Evolutionary conservation across 176 grass and related monocot species (phyloP).

Genomic region (Panicum miliaceum): DNA sequence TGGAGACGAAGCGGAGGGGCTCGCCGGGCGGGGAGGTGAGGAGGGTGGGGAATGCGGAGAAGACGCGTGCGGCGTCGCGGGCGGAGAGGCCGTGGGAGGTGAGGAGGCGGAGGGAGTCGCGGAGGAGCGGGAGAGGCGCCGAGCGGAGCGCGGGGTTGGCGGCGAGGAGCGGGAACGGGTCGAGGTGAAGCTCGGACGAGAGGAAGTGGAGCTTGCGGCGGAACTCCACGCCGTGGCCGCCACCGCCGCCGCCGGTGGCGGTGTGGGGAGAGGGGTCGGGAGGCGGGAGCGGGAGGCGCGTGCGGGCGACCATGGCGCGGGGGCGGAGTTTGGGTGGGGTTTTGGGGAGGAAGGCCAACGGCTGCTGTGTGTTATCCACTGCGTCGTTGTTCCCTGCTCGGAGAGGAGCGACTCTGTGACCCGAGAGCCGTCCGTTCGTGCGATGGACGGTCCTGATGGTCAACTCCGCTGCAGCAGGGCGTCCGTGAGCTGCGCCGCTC

Average conservation of each 20-base stretch:
- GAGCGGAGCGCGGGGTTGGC: constrained; percentile 60
- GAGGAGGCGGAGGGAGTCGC: constrained; percentile 56
- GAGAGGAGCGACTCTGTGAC: too few species aligned
- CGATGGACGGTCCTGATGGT: background rate
- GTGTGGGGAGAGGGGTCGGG: background rate
- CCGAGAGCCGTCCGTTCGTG: background rate
- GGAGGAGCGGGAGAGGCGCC: constrained; percentile 55
- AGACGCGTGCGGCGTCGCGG: constrained; percentile 54
- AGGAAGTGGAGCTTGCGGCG: constrained; percentile 58
- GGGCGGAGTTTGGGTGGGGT: constrained; percentile 2
- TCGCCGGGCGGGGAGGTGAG: constrained; percentile 53
- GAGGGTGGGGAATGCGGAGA: constrained; percentile 52
- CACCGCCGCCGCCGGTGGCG: constrained; percentile 6
- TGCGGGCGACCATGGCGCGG: constrained; percentile 30
- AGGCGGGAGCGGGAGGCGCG: constrained; percentile 24
- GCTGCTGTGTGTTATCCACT: constrained; percentile 21
- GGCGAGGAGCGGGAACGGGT: constrained; percentile 65
- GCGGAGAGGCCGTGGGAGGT: constrained; percentile 61
- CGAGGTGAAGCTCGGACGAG: constrained; percentile 54
- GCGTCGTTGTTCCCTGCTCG: background rate
- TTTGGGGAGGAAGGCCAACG: background rate
- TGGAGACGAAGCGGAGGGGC: constrained; percentile 57
- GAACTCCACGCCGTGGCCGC: constrained; percentile 48
- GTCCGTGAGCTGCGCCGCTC: constrained; percentile 35
- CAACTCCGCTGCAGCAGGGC: constrained; percentile 38